Evolutionary conservation across 176 grass and related monocot genomes (phyloP), one percentile per base, ranked within the genome.

Genomic region (Carex littledalei): DNA sequence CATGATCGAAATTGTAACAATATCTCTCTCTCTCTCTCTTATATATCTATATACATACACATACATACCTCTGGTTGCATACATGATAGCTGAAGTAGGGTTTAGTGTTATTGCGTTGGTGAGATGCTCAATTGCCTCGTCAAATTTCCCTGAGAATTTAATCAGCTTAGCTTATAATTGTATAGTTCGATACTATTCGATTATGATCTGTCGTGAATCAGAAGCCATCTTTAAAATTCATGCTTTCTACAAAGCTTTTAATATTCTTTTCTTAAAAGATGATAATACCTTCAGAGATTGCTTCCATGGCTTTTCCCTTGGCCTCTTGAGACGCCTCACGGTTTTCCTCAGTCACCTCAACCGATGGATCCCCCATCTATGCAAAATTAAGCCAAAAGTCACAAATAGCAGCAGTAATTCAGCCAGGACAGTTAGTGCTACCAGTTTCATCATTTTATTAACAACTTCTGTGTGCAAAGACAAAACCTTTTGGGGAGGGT

Each of bases 21-120:
- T 65, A 5, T 39, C 37, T 39, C 37, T 39, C 37, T 29, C 1
- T 29, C 29, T 39, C 37, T 39, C 37, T 5, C 24, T 24, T 26
- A 26, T 6, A 0, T 5, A 16, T 67, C 20, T 20, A 1, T 63
- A 67, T 49, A 39, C 18, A 90, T 13, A 22, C 73, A n/a, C 11
- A 67, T 84, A 5, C 8, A 63, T 84, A 89, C 95, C 95, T 98
- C 95, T 92, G 56, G 93, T 95, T 47, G 88, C 95, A 78, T 98
- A 95, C 95, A 98, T 98, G 67, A 98, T 98, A 21, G 95, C 93
- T 53, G 95, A 98, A 84, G 89, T 89, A 24, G 95, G 91, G 61
- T 95, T 98, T 32, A 95, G 83, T 78, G 91, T 85, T 88, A 98
- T 90, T 16, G 95, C 95, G 26, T 90, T 86, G 37, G 95, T 98